These are phyloP conservation scores for Tuber magnatum DNA, from an alignment of 495 filamentous ascomycete genomes.

Conservation along the genomic window DNA sequence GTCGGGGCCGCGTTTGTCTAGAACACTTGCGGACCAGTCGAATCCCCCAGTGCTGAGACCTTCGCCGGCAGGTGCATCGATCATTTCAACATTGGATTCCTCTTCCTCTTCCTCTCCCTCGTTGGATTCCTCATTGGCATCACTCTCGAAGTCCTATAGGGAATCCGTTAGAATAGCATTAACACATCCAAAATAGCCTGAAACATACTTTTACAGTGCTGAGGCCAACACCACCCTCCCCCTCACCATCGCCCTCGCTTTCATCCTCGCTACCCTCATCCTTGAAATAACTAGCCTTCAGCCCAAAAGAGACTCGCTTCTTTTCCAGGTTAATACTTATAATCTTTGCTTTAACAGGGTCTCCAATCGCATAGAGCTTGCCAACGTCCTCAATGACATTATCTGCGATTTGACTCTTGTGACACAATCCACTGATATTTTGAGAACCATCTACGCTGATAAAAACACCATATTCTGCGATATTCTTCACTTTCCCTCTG, in stretches of 20 bases:
- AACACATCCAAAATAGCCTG: not conserved
- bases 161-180: conserved; percentile 13
- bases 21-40: conserved; percentile 68
- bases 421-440: conserved; percentile 87
- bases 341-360: conserved; percentile 82
- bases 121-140: conserved; percentile 44
- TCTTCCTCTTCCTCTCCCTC: conserved; percentile 45
- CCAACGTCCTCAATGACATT: conserved; percentile 66
- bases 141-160: conserved; percentile 36
- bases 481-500: conserved; percentile 82
- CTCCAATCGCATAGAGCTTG: conserved; percentile 78
- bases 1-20: conserved; percentile 49
- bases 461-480: conserved; percentile 91
- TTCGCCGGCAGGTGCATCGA: conserved; percentile 34
- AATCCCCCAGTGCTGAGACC: conserved; percentile 76
- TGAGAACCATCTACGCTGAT: conserved; percentile 75
- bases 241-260: conserved; percentile 44
- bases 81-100: conserved; percentile 49
- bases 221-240: conserved; percentile 50
- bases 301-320: conserved; percentile 72
- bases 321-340: conserved; percentile 66
- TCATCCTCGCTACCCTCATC: conserved; percentile 53
- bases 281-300: conserved; percentile 87
- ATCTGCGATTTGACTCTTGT: conserved; percentile 82
- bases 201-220: conserved; percentile 39